Conservation (phyloP, 768 basidiomycete species). For the Phaffia tasmanica region DNA sequence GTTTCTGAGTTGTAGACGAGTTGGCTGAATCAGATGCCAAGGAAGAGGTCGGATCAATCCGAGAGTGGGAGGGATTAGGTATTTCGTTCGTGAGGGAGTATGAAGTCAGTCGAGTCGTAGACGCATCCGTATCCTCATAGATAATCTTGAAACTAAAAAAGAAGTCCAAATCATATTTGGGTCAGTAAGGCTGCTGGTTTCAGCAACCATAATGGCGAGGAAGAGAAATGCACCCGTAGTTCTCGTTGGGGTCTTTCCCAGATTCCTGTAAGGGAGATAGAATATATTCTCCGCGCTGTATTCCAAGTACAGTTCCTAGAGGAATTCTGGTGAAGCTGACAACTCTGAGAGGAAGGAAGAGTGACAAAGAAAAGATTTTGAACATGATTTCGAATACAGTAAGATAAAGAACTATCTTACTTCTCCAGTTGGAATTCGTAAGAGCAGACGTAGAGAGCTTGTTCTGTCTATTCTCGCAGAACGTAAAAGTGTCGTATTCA, state of each 20-base stretch:
- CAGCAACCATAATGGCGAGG: no score
- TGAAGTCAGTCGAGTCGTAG: constrained; percentile 61
- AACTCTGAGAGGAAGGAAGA: constrained; percentile 39
- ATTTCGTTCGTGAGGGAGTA: constrained; percentile 65
- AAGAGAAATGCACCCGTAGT: constrained; percentile 20
- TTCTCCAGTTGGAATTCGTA: constrained; percentile 90
- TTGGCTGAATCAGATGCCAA: neutral
- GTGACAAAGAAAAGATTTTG: no score
- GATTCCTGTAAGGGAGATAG: constrained; percentile 85
- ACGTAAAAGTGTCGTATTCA: neutral
- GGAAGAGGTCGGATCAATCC: constrained; percentile 22
- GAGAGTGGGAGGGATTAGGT: constrained; percentile 36
- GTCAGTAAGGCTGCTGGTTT: neutral
- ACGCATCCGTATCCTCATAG: constrained; percentile 61
- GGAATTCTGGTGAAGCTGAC: constrained; percentile 81
- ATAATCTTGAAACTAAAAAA: constrained; percentile 60
- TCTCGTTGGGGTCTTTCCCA: constrained; percentile 68
- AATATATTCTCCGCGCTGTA: constrained; percentile 71
- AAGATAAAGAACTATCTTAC: constrained; percentile 4
- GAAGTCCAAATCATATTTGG: constrained; percentile 44
- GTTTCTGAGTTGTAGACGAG: neutral
- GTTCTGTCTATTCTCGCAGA: constrained; percentile 46
- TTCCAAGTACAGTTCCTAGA: constrained; percentile 46
- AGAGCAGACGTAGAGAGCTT: constrained; percentile 36
- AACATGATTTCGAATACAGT: neutral